Evolutionary conservation across 441 rosid species (phyloP), one percentile per base, ranked within the genome.

Genomic region (Syzygium syzygioides): DNA sequence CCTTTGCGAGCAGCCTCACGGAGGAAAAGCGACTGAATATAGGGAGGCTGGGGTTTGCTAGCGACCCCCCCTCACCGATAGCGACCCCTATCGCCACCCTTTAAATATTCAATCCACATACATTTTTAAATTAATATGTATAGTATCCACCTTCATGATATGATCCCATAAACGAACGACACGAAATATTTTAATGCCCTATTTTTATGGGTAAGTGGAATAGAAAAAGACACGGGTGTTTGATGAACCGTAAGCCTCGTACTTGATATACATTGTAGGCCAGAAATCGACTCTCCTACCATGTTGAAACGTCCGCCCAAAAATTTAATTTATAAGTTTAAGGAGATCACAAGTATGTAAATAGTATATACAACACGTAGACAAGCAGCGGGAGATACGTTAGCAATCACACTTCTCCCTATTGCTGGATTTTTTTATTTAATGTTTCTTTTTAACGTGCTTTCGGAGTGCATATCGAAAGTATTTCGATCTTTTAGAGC

Each of bases 241-340:
- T 25, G 62, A 10, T 13, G 62, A 5, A 7, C 30, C 2, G 66
- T 28, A 6, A 28, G 15, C 15, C 17, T 5, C 8, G 2, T 12
- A 3, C 14, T 37, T 3, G 8, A 71, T 6, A 37, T 11, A 14
- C 12, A 6, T 37, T 71, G 3, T 71, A 4, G 17, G 48, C 23
- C 23, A 3, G 23, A 34, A 10, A 14, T 4, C 2, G 4, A 5
- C 48, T 34, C 4, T 1, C 4, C 2, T 4, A 1, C 20, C 23
- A 9, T 1, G 25, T 19, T 19, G 34, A 2, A 68, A 37, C 2
- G 0, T 26, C 15, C 1, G 3, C 25, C 6, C 23, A 0, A 68
- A 19, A 19, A 9, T 9, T 34, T 19, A 1, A 2, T 30, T 30
- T 68, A 7, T 18, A 1, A 4, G 6, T 57, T 23, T 57, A 5